Base-by-base conservation (phyloP, 305 asterid genomes). In the Plantago coronopus region DNA sequence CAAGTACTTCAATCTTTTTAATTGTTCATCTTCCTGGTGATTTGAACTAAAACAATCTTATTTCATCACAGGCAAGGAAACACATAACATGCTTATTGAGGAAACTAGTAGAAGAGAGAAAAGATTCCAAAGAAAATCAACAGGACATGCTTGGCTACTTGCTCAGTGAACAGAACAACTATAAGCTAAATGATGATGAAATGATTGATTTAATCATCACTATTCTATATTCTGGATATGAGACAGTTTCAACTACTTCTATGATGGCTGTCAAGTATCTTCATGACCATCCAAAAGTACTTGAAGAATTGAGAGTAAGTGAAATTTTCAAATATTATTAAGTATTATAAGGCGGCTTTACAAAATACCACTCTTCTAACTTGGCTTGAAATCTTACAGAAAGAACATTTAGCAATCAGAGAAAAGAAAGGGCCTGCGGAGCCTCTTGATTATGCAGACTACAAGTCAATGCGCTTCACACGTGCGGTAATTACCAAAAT, bases 231-330 rank as follows among this genome's bases (percentile, higher is more conserved):
- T 94, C 99, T 67, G 97, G 99, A 17, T 94, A 79, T 61, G 99
- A 94, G 63, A 94, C 99, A 9, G 85, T 94, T 15, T 94, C 99
- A 7, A 87, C 97, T 49, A 94, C 99, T 73, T 83, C 96, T 19
- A 94, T 94, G 99, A 94, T 94, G 99, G 95, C 99, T 63, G 79
- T 94, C 64, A 94, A 94, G 80, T 94, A 87, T 72, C 99, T 94
- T 59, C 91, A 85, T 71, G 97, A 89, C 70, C 97, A 94, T 77
- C 99, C 97, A 7, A 81, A 70, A 76, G 97, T 85, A 66, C 91
- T 94, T 47, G 85, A 87, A 64, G 95, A 94, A 81, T 70, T 94
- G 49, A 85, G 87, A 72, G 99, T 89, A 65, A 75, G 87, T 67
- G 16, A 44, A 57, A 53, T 59, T 47, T 59, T 18, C 69, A 50